Evolutionary conservation across 305 asterid genomes (phyloP).

Genomic region (Fraxinus dipetala): DNA sequence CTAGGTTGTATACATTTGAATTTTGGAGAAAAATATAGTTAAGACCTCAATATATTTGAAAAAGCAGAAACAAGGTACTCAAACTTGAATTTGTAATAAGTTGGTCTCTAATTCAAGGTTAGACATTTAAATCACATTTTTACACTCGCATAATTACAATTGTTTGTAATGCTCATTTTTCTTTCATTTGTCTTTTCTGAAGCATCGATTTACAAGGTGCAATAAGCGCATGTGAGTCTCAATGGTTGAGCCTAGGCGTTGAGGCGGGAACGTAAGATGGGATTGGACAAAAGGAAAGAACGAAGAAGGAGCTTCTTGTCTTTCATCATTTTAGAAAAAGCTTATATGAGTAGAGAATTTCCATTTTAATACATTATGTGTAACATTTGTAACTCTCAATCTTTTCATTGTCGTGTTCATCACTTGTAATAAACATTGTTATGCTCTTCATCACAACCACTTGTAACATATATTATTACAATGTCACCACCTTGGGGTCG

Average conservation of each 20-base stretch:
- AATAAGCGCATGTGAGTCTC: too few species aligned
- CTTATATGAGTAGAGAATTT: too few species aligned
- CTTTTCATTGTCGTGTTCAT: background rate
- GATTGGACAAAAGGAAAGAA: too few species aligned
- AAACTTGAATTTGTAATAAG: background rate
- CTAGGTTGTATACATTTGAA: background rate
- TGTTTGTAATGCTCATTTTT: background rate
- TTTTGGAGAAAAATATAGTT: background rate
- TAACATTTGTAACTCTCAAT: background rate
- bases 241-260: too few species aligned
- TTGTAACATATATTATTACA: background rate
- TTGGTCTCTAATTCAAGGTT: background rate
- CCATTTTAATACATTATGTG: too few species aligned
- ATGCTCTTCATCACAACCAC: background rate
- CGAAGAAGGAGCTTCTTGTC: too few species aligned
- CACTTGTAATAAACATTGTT: background rate
- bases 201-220: background rate
- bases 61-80: background rate
- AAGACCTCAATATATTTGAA: background rate
- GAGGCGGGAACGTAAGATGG: too few species aligned
- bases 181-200: background rate
- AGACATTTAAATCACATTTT: background rate
- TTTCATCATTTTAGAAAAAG: too few species aligned
- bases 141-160: background rate
- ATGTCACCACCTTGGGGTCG: background rate